A percentile compares a stretch with the other conserved stretches of the same genome.
Conservation (phyloP, 352 stramenopile genomes). For the Pilasporangium apinafurcum region DNA sequence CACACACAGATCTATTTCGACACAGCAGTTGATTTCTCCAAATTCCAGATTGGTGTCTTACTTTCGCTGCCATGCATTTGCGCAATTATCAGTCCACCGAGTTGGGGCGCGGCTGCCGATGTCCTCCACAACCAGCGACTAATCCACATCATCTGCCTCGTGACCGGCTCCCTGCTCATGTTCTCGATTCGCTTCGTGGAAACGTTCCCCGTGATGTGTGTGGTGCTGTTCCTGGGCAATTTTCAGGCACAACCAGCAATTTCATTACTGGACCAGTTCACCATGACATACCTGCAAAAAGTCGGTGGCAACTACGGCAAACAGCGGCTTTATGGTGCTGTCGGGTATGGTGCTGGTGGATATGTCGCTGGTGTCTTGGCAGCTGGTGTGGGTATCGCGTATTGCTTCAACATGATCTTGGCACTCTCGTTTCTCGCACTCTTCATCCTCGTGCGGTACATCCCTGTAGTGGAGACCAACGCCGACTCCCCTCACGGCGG, state of each 20-base stretch:
- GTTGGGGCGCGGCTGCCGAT: constrained; percentile 36
- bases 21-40: constrained; percentile 41
- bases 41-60: constrained; percentile 39
- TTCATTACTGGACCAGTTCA: constrained; percentile 30
- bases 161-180: constrained; percentile 36
- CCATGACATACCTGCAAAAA: constrained; percentile 26
- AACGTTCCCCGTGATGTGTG: constrained; percentile 32
- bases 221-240: constrained; percentile 37
- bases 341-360: constrained; percentile 29
- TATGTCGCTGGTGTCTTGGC: constrained; percentile 38
- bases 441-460: constrained; percentile 24
- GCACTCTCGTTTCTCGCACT: constrained; percentile 25
- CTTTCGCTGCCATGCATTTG: constrained; percentile 36
- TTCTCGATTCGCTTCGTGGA: constrained; percentile 37
- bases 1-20: constrained; percentile 58
- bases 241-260: constrained; percentile 38
- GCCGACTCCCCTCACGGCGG: constrained; percentile 18
- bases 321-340: constrained; percentile 36
- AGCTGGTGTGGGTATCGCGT: constrained; percentile 25
- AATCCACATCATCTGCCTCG: constrained; percentile 29
- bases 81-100: constrained; percentile 26
- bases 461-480: constrained; percentile 27
- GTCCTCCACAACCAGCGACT: constrained; percentile 32
- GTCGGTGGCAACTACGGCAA: constrained; percentile 42
- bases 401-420: constrained; percentile 44